Percentiles rank a stretch among this genome's conserved stretches.
phyloP scores from a whole-genome alignment of 805 yeast species.

The Saturnispora diversa region DNA sequence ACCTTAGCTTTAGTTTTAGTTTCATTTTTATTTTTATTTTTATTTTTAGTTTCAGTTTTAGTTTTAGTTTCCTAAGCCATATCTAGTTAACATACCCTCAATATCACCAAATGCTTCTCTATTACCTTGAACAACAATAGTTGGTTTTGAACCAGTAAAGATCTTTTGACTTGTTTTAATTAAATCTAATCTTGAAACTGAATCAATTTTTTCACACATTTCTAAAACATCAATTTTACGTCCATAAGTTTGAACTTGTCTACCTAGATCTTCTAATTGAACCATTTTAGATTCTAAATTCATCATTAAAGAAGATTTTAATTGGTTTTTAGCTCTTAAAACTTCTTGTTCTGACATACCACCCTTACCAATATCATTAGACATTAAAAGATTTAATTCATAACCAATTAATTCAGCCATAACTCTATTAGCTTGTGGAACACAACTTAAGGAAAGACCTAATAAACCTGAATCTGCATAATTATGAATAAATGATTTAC shows the following conservation, averaged over 20 bases:
- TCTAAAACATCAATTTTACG: constrained; percentile 65
- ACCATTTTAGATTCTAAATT: constrained; percentile 88
- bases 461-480: constrained; percentile 87
- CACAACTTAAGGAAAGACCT: constrained; percentile 78
- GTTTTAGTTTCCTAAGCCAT: constrained; percentile 55
- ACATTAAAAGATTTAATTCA: constrained; percentile 44
- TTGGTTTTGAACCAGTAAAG: constrained; percentile 69
- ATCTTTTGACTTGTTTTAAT: constrained; percentile 66
- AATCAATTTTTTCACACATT: constrained; percentile 72
- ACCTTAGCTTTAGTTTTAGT: no score
- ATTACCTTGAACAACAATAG: constrained; percentile 83
- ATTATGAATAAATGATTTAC: constrained; percentile 81
- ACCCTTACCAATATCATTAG: constrained; percentile 41
- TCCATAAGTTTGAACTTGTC: constrained; percentile 85
- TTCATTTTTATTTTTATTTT: neutral
- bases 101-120: constrained; percentile 83
- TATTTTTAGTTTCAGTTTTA: neutral
- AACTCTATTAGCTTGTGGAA: constrained; percentile 79
- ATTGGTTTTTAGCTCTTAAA: constrained; percentile 83
- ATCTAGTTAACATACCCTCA: constrained; percentile 49
- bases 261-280: constrained; percentile 90
- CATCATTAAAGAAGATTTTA: constrained; percentile 81
- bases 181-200: constrained; percentile 59
- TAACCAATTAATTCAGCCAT: constrained; percentile 71
- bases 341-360: constrained; percentile 68